Evolutionary conservation across 176 grass and related monocot species (phyloP).

Genomic region (Avena atlantica): DNA sequence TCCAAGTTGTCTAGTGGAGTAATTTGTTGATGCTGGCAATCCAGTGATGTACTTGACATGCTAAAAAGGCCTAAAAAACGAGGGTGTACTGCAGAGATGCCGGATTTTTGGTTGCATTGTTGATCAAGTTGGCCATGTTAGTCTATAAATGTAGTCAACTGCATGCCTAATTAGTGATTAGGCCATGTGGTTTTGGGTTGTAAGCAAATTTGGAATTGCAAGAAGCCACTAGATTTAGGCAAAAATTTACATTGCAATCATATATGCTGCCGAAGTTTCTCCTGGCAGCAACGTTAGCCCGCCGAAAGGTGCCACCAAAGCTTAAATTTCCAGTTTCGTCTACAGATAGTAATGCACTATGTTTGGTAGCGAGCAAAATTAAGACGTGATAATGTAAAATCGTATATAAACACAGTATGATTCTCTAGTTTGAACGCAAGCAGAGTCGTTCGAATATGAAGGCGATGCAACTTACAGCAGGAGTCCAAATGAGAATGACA

Average conservation of each 20-base stretch:
- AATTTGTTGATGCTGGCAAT: constrained; percentile 22
- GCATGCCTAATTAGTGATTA: constrained; percentile 20
- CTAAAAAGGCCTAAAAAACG: not conserved
- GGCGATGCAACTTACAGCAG: not conserved
- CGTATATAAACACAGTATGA: constrained; percentile 22
- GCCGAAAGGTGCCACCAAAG: constrained; percentile 14
- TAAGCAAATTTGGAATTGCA: constrained; percentile 33
- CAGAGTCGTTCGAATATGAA: not conserved
- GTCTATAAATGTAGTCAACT: constrained; percentile 38
- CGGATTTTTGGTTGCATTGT: not conserved
- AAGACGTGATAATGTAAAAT: not conserved
- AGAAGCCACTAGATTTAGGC: constrained; percentile 34
- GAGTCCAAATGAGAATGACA: constrained; percentile 21
- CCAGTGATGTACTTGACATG: not conserved
- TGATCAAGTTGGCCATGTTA: constrained; percentile 47
- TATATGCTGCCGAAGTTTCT: constrained; percentile 8
- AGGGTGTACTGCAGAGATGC: not conserved
- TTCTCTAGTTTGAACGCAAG: not conserved
- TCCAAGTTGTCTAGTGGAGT: constrained; percentile 39
- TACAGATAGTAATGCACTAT: not conserved
- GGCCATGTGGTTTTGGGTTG: constrained; percentile 52
- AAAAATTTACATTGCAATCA: constrained; percentile 28
- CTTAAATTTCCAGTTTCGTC: not conserved
- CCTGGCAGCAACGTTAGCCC: constrained; percentile 9
- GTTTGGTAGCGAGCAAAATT: constrained; percentile 6